phyloP scores from a whole-genome alignment of 139 green algal species.

The Haematococcus sp. region DNA sequence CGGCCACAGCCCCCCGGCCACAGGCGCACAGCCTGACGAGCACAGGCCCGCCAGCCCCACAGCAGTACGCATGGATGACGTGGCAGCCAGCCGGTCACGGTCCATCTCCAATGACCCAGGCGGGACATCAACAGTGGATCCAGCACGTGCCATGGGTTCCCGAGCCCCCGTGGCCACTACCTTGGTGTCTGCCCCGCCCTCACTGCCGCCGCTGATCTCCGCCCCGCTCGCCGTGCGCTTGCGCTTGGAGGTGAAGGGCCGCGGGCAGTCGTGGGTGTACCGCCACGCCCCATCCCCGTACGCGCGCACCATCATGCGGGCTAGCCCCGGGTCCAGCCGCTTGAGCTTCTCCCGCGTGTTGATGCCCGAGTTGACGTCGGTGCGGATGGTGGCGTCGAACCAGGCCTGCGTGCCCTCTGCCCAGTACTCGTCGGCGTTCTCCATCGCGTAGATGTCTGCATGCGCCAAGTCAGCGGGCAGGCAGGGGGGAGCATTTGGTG shows the following conservation, averaged over 20 bases:
- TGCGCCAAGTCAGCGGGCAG: too few species aligned
- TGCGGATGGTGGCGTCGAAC: constrained; percentile 67
- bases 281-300: constrained; percentile 62
- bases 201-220: background rate
- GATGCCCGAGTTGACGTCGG: constrained; percentile 72
- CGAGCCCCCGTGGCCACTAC: too few species aligned
- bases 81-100: background rate
- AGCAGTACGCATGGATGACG: background rate
- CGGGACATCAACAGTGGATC: too few species aligned
- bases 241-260: constrained; percentile 1
- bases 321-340: constrained; percentile 55
- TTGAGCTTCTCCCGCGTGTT: constrained; percentile 63
- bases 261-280: constrained; percentile 47
- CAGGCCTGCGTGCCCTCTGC: constrained; percentile 70
- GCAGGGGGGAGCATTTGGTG: background rate
- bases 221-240: background rate
- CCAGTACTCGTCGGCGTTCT: constrained; percentile 78
- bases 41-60: too few species aligned
- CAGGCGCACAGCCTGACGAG: too few species aligned
- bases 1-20: too few species aligned
- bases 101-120: background rate
- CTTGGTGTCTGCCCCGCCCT: background rate
- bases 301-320: constrained; percentile 36
- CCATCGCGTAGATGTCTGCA: constrained; percentile 58
- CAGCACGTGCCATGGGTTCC: too few species aligned